Percentiles rank a stretch among this genome's conserved stretches.
Evolutionary conservation across 1,284 basidiomycete genomes (phyloP).

Genomic region (Puccinia hordei): DNA sequence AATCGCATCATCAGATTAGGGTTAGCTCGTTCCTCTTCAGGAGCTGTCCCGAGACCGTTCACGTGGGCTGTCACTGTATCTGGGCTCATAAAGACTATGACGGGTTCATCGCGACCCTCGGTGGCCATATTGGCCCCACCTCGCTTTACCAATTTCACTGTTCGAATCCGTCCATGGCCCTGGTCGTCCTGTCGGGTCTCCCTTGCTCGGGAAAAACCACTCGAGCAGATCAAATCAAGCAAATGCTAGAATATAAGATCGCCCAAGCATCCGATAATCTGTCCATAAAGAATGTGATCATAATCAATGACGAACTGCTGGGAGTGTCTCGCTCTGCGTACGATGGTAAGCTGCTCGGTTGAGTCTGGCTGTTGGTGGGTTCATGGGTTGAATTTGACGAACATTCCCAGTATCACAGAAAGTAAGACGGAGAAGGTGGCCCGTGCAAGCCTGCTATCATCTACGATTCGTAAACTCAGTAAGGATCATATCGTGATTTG

Average conservation of each 20-base stretch:
- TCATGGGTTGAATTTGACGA: constrained; percentile 10
- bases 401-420: constrained; percentile 23
- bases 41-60: constrained; percentile 4
- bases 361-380: neutral
- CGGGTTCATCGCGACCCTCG: too few species aligned
- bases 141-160: neutral
- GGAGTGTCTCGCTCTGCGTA: constrained; percentile 30
- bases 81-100: too few species aligned
- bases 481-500: constrained; percentile 41
- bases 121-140: neutral
- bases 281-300: constrained; percentile 1
- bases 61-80: neutral
- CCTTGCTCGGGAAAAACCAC: constrained; percentile 48
- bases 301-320: constrained; percentile 36
- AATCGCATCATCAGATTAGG: too few species aligned
- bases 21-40: too few species aligned
- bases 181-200: constrained; percentile 38
- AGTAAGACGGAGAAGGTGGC: constrained; percentile 44
- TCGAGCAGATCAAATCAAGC: constrained; percentile 41
- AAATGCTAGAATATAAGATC: constrained; percentile 25
- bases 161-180: constrained; percentile 32
- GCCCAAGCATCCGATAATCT: neutral
- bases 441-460: constrained; percentile 29
- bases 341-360: constrained; percentile 36
- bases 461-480: constrained; percentile 35